phyloP scores from a whole-genome alignment of 106 monocot species.

The Narthecium ossifragum region DNA sequence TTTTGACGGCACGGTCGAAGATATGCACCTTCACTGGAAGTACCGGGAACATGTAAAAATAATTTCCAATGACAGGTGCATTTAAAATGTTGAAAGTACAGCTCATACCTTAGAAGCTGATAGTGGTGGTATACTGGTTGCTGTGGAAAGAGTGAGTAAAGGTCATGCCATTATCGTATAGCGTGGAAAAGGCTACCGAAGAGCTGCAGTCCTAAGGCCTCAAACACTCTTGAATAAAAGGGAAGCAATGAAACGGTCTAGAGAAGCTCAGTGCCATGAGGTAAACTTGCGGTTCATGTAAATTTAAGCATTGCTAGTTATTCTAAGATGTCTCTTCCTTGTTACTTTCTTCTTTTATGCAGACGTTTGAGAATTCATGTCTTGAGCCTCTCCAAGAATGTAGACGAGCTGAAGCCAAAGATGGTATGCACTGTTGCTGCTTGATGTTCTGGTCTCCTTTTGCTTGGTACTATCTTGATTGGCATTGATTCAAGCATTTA shows the following conservation, averaged over 20 bases:
- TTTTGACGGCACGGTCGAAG: conserved; percentile 97
- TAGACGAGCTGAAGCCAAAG: conserved; percentile 45
- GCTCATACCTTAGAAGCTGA: conserved; percentile 73
- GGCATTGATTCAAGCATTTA: too few species aligned
- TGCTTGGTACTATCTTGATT: too few species aligned
- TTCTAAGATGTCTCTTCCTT: too few species aligned
- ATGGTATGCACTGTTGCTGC: conserved; percentile 32
- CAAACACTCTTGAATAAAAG: conserved; percentile 68
- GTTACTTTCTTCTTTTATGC: conserved; percentile 13
- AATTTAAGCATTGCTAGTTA: too few species aligned
- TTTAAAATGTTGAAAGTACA: conserved; percentile 42
- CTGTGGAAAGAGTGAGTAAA: conserved; percentile 87
- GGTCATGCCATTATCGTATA: conserved; percentile 93
- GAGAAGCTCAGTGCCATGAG: conserved; percentile 77
- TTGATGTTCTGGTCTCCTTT: background rate
- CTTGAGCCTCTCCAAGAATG: conserved; percentile 56
- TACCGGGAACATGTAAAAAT: conserved; percentile 96
- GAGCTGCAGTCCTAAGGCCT: conserved; percentile 70
- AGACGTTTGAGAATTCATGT: conserved; percentile 98
- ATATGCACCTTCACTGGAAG: conserved; percentile 99
- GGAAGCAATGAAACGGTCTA: conserved; percentile 67
- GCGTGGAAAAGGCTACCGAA: conserved; percentile 80
- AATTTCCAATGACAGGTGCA: conserved; percentile 56
- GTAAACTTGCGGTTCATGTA: too few species aligned
- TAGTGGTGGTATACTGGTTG: conserved; percentile 94